phyloP scores from a whole-genome alignment of 441 rosid species.

The Dalechampia spathulata region DNA sequence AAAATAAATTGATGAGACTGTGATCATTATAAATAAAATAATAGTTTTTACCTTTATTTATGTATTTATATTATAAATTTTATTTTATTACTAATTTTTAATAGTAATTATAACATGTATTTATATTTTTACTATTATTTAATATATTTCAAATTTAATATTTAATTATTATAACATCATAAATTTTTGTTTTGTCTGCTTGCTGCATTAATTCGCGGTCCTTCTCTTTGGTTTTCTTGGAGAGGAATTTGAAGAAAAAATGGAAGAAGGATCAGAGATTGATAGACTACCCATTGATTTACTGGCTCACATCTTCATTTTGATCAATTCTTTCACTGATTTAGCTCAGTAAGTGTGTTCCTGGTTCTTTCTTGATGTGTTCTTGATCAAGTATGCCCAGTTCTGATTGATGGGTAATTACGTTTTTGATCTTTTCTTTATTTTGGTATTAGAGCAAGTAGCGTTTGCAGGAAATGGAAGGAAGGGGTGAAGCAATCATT shows the following conservation, averaged over 20 bases:
- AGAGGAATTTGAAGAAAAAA: neutral
- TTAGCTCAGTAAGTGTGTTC: constrained; percentile 52
- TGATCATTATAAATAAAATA: too few relatives aligned
- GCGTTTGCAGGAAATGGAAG: constrained; percentile 83
- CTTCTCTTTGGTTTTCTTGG: neutral
- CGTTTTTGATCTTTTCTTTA: neutral
- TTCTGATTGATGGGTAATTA: constrained; percentile 5
- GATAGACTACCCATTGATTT: constrained; percentile 72
- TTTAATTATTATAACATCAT: too few relatives aligned
- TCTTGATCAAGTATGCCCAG: neutral
- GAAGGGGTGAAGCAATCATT: constrained; percentile 67
- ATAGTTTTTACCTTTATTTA: too few relatives aligned
- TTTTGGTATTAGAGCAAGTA: constrained; percentile 47
- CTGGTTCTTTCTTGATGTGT: neutral
- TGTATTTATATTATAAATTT: too few relatives aligned
- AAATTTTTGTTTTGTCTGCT: neutral
- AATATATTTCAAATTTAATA: too few relatives aligned
- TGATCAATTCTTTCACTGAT: constrained; percentile 68
- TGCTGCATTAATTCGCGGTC: neutral
- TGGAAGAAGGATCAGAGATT: constrained; percentile 54
- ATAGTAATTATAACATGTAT: too few relatives aligned
- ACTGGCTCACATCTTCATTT: constrained; percentile 54
- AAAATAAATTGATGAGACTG: too few relatives aligned
- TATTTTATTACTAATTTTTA: too few relatives aligned
- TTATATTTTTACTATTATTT: too few relatives aligned